Conservation (phyloP, 108 stramenopile species). For the Cyclotella cryptica region DNA sequence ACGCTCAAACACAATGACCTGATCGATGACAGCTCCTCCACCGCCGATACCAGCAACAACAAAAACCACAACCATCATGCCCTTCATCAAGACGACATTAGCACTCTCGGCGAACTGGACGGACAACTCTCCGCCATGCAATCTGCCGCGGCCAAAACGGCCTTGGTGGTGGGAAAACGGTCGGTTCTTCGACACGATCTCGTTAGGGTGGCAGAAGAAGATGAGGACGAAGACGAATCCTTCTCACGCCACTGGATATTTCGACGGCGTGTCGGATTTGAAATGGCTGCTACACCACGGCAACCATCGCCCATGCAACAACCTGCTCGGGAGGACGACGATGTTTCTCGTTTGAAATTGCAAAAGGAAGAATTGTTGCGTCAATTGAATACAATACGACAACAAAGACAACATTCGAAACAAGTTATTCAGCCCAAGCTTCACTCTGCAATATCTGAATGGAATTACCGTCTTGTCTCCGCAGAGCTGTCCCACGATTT, state of each 20-base stretch:
- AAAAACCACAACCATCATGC: background rate
- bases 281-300: background rate
- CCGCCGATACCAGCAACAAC: background rate
- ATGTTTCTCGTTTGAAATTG: background rate
- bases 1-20: background rate
- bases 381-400: constrained; percentile 39
- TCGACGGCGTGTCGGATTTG: constrained; percentile 40
- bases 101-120: constrained; percentile 12
- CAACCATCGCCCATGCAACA: background rate
- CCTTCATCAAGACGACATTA: background rate
- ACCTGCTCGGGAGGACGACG: background rate
- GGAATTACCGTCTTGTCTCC: constrained; percentile 27
- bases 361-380: constrained; percentile 31
- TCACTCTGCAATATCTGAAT: constrained; percentile 21
- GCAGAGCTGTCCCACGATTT: constrained; percentile 28
- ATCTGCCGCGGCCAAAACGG: constrained; percentile 42
- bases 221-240: constrained; percentile 38
- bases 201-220: background rate
- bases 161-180: constrained; percentile 15
- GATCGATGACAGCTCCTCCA: background rate
- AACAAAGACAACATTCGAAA: constrained; percentile 29
- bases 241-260: constrained; percentile 42
- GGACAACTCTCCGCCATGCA: constrained; percentile 42
- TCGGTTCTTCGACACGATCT: background rate
- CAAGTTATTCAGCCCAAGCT: constrained; percentile 16